A percentile compares a stretch with the other conserved stretches of the same genome.
These are phyloP conservation scores for Amanita fuliginea DNA, from an alignment of 768 basidiomycete species.

Conservation along the genomic window DNA sequence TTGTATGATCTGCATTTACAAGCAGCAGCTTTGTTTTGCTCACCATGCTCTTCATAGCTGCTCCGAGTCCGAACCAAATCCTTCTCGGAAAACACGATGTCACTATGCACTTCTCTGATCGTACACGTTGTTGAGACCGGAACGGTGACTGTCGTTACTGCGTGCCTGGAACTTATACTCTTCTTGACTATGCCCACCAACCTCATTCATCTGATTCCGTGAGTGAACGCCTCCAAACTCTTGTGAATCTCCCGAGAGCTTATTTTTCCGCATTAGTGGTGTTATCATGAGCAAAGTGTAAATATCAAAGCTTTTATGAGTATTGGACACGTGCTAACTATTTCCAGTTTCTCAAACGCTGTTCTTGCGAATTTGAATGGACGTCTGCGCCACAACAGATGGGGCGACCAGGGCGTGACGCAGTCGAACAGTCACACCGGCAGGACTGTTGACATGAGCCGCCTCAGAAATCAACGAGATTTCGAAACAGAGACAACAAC, in stretches of 20 bases:
- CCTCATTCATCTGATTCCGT: constrained; percentile 3
- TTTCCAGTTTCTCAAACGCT: constrained; percentile 2
- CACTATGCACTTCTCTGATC: background rate
- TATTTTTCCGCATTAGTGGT: background rate
- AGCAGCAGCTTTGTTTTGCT: background rate
- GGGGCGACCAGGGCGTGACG: background rate
- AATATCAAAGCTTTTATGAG: background rate
- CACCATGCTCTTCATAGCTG: background rate
- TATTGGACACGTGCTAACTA: background rate
- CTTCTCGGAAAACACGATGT: constrained; percentile 1
- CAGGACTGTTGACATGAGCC: constrained; percentile 4
- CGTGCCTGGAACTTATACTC: constrained; percentile 3
- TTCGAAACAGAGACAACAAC: background rate
- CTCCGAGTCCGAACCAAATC: constrained; percentile 1
- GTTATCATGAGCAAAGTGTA: constrained; percentile 6
- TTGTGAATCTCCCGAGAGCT: background rate
- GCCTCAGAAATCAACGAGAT: background rate
- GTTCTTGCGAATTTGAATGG: constrained; percentile 6
- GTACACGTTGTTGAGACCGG: constrained; percentile 5
- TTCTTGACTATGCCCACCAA: constrained; percentile 5
- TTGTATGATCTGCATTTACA: constrained; percentile 3
- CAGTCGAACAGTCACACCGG: background rate
- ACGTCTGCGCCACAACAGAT: constrained; percentile 3
- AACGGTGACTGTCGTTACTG: constrained; percentile 1
- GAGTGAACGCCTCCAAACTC: background rate